phyloP scores from a whole-genome alignment of 1,284 basidiomycete genomes.

The Sporisorium iseilematis-ciliati region DNA sequence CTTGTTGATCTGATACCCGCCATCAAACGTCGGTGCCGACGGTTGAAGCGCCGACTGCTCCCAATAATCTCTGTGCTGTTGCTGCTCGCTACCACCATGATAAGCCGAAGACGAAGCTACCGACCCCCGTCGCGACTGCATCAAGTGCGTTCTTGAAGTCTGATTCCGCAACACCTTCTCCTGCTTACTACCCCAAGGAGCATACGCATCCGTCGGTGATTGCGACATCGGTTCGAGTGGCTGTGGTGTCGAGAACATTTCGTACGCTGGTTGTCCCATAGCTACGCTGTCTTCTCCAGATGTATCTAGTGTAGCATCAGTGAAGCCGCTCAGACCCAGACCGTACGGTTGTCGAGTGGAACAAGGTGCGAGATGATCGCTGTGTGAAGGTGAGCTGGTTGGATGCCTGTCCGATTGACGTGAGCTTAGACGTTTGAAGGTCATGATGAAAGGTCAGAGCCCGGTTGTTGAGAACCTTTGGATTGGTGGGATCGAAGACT shows the following conservation, averaged over 20 bases:
- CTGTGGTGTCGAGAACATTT: conserved; percentile 16
- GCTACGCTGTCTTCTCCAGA: conserved; percentile 15
- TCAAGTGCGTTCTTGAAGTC: conserved; percentile 16
- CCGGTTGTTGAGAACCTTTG: no score
- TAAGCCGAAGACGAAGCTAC: conserved; percentile 1
- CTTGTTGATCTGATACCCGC: conserved; percentile 11
- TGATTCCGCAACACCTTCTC: conserved; percentile 10
- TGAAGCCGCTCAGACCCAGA: conserved; percentile 9
- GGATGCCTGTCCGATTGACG: not conserved
- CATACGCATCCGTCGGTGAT: conserved; percentile 23
- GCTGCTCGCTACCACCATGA: not conserved
- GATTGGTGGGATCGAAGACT: not conserved
- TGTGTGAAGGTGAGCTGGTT: not conserved
- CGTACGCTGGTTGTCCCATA: conserved; percentile 26
- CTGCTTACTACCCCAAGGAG: conserved; percentile 19
- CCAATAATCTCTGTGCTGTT: conserved; percentile 22
- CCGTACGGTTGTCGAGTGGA: not conserved
- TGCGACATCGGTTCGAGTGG: conserved; percentile 29
- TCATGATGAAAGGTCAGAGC: not conserved
- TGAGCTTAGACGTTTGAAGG: not conserved
- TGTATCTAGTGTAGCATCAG: not conserved
- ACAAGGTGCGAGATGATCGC: not conserved
- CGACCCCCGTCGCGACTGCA: conserved; percentile 7
- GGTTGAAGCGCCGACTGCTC: conserved; percentile 25
- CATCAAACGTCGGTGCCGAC: conserved; percentile 7